Base-by-base conservation (phyloP, 176 grass and related monocot species). In the Carex myosuroides region DNA sequence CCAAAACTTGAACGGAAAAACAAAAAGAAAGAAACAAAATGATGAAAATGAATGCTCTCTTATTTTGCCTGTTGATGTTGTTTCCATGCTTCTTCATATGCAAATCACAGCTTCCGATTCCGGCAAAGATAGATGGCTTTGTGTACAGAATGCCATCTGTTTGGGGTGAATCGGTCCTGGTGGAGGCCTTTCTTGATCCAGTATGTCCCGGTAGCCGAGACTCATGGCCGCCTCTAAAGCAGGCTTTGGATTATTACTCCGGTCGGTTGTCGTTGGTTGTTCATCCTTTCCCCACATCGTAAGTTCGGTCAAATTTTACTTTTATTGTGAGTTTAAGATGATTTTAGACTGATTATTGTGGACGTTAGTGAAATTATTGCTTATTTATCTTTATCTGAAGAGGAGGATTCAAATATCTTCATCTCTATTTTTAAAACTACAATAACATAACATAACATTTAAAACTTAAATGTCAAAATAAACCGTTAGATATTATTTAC, bases 161-260 rank as follows among this genome's bases (percentile, higher is more conserved):
- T 17, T 91, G 87, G 92, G 92, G 95, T 9, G 59, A 87, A 29
- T 89, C 95, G 0, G 92, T 98, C 44, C 81, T 98, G 39, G 89
- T 98, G 13, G 95, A 98, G 83, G 92, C 92, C 35, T 97, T 91
- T 80, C 85, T 98, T 8, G 92, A 98, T 35, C 95, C 95, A 0
- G 20, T 98, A 13, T 98, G 95, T 78, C 95, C 94, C 0, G 90
- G 94, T 85, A 98, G 95, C 87, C 90, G 92, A 57, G 95, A 91
- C 52, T 87, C 90, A 1, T 98, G 95, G 95, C 86, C 84, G 35
- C 13, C 63, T 48, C 89, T 98, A 6, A 94, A 92, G 92, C 29
- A 91, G 84, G 90, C 90, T 13, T 66, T 88, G 29, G 20, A 78
- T 4, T 86, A 91, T 89, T 94, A 91, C 50, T 80, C 73, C 42